Evolutionary conservation across 805 yeast genomes (phyloP).

Genomic region (Ogataea ramenticola): DNA sequence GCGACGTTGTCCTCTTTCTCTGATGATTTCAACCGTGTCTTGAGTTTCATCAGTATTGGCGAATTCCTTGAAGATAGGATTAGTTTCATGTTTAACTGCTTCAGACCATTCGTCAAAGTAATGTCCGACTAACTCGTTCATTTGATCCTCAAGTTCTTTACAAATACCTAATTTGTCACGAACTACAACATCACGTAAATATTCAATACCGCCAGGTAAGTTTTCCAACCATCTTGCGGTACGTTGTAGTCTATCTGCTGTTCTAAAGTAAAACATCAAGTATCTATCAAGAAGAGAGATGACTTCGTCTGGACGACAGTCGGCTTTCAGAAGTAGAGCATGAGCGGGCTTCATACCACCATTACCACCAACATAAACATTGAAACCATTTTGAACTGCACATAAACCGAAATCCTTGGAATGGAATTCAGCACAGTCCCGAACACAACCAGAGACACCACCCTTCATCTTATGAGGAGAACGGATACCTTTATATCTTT

Average conservation of each 20-base stretch:
- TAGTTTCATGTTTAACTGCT: slow-evolving; percentile 18
- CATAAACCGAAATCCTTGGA: slow-evolving; percentile 31
- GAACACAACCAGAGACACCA: slow-evolving; percentile 31
- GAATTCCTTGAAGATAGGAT: slow-evolving; percentile 25
- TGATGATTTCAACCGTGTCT: slow-evolving; percentile 26
- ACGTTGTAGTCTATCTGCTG: slow-evolving; percentile 30
- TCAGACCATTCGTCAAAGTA: slow-evolving; percentile 30
- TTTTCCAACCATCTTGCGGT: slow-evolving; percentile 32
- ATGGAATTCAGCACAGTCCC: slow-evolving; percentile 33
- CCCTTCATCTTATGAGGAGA: slow-evolving; percentile 33
- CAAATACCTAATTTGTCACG: slow-evolving; percentile 29
- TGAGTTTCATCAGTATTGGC: slow-evolving; percentile 23
- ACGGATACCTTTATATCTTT: slow-evolving; percentile 29
- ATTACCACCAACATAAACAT: slow-evolving; percentile 31
- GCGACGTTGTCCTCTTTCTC: slow-evolving; percentile 29
- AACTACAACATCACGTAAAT: slow-evolving; percentile 26
- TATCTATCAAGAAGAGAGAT: slow-evolving; percentile 29
- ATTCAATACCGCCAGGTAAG: slow-evolving; percentile 30
- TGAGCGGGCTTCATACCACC: slow-evolving; percentile 36
- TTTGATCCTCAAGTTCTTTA: slow-evolving; percentile 26
- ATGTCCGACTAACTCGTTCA: slow-evolving; percentile 25
- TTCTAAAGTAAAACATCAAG: slow-evolving; percentile 30
- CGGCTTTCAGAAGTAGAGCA: slow-evolving; percentile 26
- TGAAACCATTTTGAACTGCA: slow-evolving; percentile 29
- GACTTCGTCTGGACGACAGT: slow-evolving; percentile 29